Base-by-base conservation (phyloP, 2,329 filamentous ascomycete genomes). In the Epichloe brachyelytri region DNA sequence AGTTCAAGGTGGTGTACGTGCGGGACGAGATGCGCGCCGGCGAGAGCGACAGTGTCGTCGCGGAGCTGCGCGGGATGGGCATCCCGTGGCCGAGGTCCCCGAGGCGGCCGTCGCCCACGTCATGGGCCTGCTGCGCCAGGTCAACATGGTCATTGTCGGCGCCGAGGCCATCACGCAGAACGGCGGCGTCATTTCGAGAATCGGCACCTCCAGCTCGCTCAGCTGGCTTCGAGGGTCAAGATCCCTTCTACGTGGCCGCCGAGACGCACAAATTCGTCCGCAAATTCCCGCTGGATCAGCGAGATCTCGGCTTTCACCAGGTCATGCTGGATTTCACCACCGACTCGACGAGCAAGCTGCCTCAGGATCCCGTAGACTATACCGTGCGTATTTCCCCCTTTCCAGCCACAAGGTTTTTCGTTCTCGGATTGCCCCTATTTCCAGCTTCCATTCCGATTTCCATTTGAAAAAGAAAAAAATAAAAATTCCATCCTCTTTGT, bases 211-310 rank as follows among this genome's bases (percentile, higher is more conserved):
- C 89, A 95, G 71, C 84, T 97, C 59, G 90, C 88, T 2, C 73
- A 88, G 58, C 72, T 96, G 49, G 89, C 90, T 5, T 83, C 83
- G 60, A 38, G 65, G 68, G 30, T 73, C 73, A 43, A 80, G 83
- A 39, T 83, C 87, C 86, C 0, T 88, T 97, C 59, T 95, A 94
- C 62, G 89, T 95, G 17, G 89, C 93, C 5, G 86, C 86, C 1
- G 93, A 98, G 72, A 94, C 87, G 60, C 93, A 98, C 74, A 98
- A 98, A 71, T 96, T 98, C 63, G 88, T 94, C 44, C 79, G 89
- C 60, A 77, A 93, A 51, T 93, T 90, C 60, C 88, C 91, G 1
- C 71, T 93, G 20, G 82, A 84, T 55, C 88, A 95, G 68, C 80
- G 83, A 53, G 86, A 93, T 62, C 71, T 95, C 53, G 86, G 86